A percentile compares a stretch with the other conserved stretches of the same genome.
Evolutionary conservation across 176 grass and related monocot species (phyloP).

Genomic region (Ampelocalamus luodianensis): DNA sequence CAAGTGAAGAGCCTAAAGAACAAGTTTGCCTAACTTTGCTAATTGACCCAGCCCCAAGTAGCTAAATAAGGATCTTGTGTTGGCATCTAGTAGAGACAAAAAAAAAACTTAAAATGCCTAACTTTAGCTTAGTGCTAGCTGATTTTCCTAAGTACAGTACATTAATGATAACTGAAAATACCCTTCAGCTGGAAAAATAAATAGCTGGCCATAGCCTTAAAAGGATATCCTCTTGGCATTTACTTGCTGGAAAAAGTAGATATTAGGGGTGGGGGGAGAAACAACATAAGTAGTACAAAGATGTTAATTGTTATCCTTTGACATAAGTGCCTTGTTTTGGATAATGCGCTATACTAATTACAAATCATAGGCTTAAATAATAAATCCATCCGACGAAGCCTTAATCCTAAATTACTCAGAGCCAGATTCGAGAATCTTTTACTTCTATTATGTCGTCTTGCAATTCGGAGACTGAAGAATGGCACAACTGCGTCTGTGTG

Average conservation of each 20-base stretch:
- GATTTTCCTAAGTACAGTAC: constrained; percentile 14
- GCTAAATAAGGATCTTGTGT: constrained; percentile 26
- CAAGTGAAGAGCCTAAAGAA: constrained; percentile 19
- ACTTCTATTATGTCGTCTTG: constrained; percentile 59
- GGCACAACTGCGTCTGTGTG: not conserved
- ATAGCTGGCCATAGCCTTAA: not conserved
- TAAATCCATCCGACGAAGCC: constrained; percentile 36
- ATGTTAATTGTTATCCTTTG: constrained; percentile 61
- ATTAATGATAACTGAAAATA: not conserved
- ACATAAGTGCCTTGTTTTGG: constrained; percentile 31
- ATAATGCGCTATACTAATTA: constrained; percentile 36
- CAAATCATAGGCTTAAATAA: not conserved
- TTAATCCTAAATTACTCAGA: constrained; percentile 40
- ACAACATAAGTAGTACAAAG: constrained; percentile 37
- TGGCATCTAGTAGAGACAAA: constrained; percentile 41
- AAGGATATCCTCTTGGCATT: constrained; percentile 31
- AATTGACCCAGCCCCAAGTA: not conserved
- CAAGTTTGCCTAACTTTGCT: constrained; percentile 10
- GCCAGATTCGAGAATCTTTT: constrained; percentile 54
- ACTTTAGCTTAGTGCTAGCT: constrained; percentile 19
- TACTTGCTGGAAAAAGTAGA: constrained; percentile 42
- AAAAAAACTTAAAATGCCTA: constrained; percentile 29
- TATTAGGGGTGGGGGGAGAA: not conserved
- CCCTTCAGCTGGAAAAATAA: not conserved
- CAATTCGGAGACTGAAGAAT: constrained; percentile 25